Evolutionary conservation across 2,329 filamentous ascomycete genomes (phyloP).

Genomic region (Pseudogymnoascus verrucosus): DNA sequence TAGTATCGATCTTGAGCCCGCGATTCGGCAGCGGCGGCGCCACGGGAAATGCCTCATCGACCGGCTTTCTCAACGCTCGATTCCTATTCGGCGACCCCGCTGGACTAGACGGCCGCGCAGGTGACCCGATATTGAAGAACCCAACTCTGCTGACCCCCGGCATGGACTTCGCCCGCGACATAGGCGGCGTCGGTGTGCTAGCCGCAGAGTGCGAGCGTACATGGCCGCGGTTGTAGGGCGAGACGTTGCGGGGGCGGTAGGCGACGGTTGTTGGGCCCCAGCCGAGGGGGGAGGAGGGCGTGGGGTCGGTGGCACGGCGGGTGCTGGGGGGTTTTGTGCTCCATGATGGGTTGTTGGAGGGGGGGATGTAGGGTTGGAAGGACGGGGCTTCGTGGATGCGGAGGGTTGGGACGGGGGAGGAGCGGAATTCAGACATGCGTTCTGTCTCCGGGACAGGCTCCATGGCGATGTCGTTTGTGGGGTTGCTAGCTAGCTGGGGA

Average conservation of each 20-base stretch:
- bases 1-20: not conserved
- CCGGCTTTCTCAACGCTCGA: slow-evolving; percentile 46
- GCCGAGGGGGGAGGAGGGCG: slow-evolving; percentile 45
- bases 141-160: slow-evolving; percentile 53
- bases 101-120: slow-evolving; percentile 46
- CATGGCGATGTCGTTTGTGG: slow-evolving; percentile 36
- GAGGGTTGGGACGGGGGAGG: slow-evolving; percentile 47
- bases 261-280: slow-evolving; percentile 37
- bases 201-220: slow-evolving; percentile 50
- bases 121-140: slow-evolving; percentile 46
- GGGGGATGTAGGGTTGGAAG: not conserved
- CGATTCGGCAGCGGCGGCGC: slow-evolving; percentile 32
- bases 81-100: slow-evolving; percentile 44
- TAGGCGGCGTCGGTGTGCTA: slow-evolving; percentile 45
- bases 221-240: slow-evolving; percentile 50
- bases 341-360: slow-evolving; percentile 4
- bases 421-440: slow-evolving; percentile 58
- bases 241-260: slow-evolving; percentile 55
- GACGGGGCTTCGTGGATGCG: slow-evolving; percentile 32
- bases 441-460: slow-evolving; percentile 62
- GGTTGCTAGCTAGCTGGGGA: not conserved
- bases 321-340: slow-evolving; percentile 41
- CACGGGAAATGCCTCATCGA: slow-evolving; percentile 53
- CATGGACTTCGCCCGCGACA: slow-evolving; percentile 57
- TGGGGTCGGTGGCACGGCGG: slow-evolving; percentile 53